phyloP scores from a whole-genome alignment of 2,329 filamentous ascomycete species.

The Talaromyces sp. region DNA sequence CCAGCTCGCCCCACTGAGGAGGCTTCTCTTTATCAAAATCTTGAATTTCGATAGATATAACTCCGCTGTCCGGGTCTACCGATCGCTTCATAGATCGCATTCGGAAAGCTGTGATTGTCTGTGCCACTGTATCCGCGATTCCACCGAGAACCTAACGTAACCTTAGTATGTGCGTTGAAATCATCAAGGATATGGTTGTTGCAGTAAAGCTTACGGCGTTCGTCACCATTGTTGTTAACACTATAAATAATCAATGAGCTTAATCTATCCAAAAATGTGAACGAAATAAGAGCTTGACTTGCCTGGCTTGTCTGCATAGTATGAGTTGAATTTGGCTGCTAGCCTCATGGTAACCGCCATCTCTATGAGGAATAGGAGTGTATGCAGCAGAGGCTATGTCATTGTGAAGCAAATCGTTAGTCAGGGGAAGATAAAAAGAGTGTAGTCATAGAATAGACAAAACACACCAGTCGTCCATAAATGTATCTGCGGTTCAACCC shows the following conservation, averaged over 20 bases:
- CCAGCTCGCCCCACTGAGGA: constrained; percentile 62
- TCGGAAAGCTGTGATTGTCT: constrained; percentile 77
- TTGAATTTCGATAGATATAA: constrained; percentile 81
- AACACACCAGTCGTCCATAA: constrained; percentile 44
- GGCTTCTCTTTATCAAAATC: constrained; percentile 81
- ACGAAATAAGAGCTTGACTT: constrained; percentile 33
- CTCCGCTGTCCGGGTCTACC: constrained; percentile 59
- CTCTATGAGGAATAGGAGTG: constrained; percentile 80
- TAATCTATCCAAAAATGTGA: neutral
- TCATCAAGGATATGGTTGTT: neutral
- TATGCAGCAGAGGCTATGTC: constrained; percentile 78
- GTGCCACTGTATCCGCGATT: constrained; percentile 93
- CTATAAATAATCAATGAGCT: constrained; percentile 42
- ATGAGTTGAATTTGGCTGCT: constrained; percentile 83
- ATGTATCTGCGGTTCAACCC: constrained; percentile 50
- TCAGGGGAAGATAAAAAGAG: neutral
- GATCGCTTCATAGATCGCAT: constrained; percentile 61
- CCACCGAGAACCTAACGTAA: constrained; percentile 70
- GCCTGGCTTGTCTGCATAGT: constrained; percentile 89
- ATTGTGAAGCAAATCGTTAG: constrained; percentile 18
- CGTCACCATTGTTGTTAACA: constrained; percentile 98
- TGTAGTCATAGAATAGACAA: neutral
- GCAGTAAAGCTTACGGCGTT: constrained; percentile 66
- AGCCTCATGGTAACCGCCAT: constrained; percentile 82
- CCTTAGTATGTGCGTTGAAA: neutral